Conservation (phyloP, 1,284 basidiomycete genomes). For the Termitomyces sp. region DNA sequence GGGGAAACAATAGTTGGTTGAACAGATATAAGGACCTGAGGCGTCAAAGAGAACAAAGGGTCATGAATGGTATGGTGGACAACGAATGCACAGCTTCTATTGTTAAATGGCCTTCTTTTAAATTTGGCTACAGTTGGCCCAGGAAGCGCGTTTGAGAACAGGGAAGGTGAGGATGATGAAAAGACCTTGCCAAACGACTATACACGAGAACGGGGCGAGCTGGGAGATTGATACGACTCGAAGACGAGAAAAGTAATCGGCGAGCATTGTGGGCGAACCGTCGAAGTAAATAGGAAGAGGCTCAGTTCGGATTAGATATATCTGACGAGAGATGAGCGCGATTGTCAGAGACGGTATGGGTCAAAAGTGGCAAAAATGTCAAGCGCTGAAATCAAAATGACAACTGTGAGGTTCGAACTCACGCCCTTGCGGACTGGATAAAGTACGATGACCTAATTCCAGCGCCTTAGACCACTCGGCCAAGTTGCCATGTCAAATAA, state of each 20-base stretch:
- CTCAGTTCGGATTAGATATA: too few relatives aligned
- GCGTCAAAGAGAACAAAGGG: neutral
- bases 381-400: too few relatives aligned
- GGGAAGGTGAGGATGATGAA: neutral
- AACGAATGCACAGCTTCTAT: neutral
- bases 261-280: too few relatives aligned
- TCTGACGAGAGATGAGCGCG: too few relatives aligned
- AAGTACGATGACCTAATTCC: conserved; percentile 35
- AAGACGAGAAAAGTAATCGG: too few relatives aligned
- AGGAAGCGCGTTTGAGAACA: neutral
- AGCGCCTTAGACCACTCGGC: conserved; percentile 53
- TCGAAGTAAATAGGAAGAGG: too few relatives aligned
- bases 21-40: neutral
- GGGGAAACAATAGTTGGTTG: neutral
- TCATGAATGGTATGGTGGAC: neutral
- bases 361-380: too few relatives aligned
- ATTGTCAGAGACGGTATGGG: too few relatives aligned
- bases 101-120: neutral
- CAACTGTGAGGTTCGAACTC: conserved; percentile 6
- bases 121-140: neutral
- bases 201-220: neutral
- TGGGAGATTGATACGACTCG: too few relatives aligned
- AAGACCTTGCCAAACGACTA: neutral
- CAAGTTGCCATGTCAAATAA: conserved; percentile 33
- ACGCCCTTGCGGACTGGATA: conserved; percentile 6